A percentile compares a stretch with the other conserved stretches of the same genome.
Evolutionary conservation across 2,329 filamentous ascomycete genomes (phyloP).

Genomic region (Monosporascus sp.): DNA sequence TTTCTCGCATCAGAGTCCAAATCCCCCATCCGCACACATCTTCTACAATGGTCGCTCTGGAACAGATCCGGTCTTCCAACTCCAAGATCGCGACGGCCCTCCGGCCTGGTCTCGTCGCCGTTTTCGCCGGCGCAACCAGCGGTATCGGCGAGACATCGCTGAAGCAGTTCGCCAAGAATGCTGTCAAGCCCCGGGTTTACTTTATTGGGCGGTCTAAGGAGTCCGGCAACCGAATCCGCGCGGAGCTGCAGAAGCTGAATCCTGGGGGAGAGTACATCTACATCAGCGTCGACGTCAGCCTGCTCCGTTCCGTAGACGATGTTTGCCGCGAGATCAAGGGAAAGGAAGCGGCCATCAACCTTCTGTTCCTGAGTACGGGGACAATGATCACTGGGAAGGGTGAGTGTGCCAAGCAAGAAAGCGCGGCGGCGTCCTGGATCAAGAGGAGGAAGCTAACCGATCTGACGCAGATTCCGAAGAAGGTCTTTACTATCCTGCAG

Average conservation of each 20-base stretch:
- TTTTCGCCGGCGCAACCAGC: conserved; percentile 47
- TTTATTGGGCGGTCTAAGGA: conserved; percentile 42
- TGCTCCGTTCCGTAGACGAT: conserved; percentile 43
- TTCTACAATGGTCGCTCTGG: too few relatives aligned
- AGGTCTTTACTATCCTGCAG: conserved; percentile 47
- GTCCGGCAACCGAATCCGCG: conserved; percentile 34
- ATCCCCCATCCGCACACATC: too few relatives aligned
- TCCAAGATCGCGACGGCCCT: conserved; percentile 24
- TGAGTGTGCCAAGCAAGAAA: too few relatives aligned
- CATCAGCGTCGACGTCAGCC: conserved; percentile 38
- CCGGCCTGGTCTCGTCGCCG: conserved; percentile 37
- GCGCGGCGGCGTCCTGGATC: too few relatives aligned
- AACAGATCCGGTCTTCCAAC: conserved; percentile 25
- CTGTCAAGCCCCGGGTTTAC: conserved; percentile 38
- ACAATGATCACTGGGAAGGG: conserved; percentile 1
- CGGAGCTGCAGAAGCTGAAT: conserved; percentile 38
- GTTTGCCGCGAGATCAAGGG: conserved; percentile 44
- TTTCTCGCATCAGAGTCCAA: too few relatives aligned
- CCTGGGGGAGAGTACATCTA: conserved; percentile 41
- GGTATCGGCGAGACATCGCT: conserved; percentile 46
- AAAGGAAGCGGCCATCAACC: conserved; percentile 48
- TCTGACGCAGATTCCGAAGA: conserved; percentile 47
- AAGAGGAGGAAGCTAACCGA: too few relatives aligned
- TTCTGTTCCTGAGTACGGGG: conserved; percentile 36
- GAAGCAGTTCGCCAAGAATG: conserved; percentile 37